These are phyloP conservation scores for Scheffersomyces titani DNA, from an alignment of 1,139 yeast genomes.

Conservation along the genomic window DNA sequence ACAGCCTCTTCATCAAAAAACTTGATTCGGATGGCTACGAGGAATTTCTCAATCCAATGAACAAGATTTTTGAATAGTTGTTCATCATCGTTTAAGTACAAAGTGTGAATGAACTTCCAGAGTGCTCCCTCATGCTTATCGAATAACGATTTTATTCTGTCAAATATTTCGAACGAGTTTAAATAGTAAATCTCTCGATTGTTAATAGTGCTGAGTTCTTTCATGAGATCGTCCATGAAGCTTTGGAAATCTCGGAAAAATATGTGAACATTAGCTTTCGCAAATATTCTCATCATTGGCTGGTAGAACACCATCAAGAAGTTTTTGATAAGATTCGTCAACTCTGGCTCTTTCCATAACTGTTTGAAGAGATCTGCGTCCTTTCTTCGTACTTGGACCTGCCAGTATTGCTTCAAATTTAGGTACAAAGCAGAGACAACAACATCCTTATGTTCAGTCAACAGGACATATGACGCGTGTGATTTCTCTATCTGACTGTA, in stretches of 20 bases:
- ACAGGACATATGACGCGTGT: slow-evolving; percentile 18
- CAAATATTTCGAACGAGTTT: slow-evolving; percentile 56
- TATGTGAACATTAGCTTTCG: slow-evolving; percentile 72
- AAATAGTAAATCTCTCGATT: slow-evolving; percentile 51
- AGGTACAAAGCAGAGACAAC: slow-evolving; percentile 35
- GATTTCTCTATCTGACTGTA: slow-evolving; percentile 17
- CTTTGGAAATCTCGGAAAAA: slow-evolving; percentile 73
- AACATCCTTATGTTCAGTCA: slow-evolving; percentile 15
- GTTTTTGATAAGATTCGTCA: slow-evolving; percentile 70
- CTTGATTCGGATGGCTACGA: slow-evolving; percentile 59
- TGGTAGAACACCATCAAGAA: slow-evolving; percentile 78
- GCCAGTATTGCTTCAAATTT: slow-evolving; percentile 61
- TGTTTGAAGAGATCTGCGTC: slow-evolving; percentile 77
- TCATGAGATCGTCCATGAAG: slow-evolving; percentile 72
- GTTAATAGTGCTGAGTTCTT: slow-evolving; percentile 43
- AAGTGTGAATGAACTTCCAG: slow-evolving; percentile 73
- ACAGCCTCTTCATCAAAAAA: slow-evolving; percentile 53
- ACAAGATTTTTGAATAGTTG: slow-evolving; percentile 68
- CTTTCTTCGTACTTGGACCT: slow-evolving; percentile 62
- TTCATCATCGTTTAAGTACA: slow-evolving; percentile 74
- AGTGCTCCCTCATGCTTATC: slow-evolving; percentile 70
- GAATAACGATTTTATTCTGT: slow-evolving; percentile 61
- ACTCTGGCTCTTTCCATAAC: slow-evolving; percentile 82
- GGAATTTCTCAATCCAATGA: slow-evolving; percentile 63
- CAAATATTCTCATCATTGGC: slow-evolving; percentile 77